phyloP scores from a whole-genome alignment of 108 stramenopile genomes.

The Cylindrotheca closterium region DNA sequence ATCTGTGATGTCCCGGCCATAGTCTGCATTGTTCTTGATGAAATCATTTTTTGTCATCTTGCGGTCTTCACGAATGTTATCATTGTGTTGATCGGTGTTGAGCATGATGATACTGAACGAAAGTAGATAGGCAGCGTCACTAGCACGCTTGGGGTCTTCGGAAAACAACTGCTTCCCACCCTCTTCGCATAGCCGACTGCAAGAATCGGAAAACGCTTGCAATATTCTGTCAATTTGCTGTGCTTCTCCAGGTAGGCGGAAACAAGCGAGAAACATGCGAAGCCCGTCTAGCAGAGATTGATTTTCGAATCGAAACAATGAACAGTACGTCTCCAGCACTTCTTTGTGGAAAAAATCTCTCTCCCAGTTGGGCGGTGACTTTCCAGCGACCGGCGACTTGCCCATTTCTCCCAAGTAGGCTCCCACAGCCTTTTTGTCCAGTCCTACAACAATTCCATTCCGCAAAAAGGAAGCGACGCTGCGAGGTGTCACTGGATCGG shows the following conservation, averaged over 20 bases:
- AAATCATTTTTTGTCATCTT: slow-evolving; percentile 93
- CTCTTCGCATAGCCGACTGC: slow-evolving; percentile 80
- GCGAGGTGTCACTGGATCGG: slow-evolving; percentile 73
- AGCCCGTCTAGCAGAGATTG: slow-evolving; percentile 84
- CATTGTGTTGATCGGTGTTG: slow-evolving; percentile 98
- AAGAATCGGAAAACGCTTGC: slow-evolving; percentile 88
- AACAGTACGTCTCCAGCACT: slow-evolving; percentile 68
- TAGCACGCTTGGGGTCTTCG: slow-evolving; percentile 77
- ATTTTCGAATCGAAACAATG: slow-evolving; percentile 84
- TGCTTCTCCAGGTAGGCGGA: slow-evolving; percentile 94
- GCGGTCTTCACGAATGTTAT: slow-evolving; percentile 91
- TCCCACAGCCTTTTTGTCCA: slow-evolving; percentile 88
- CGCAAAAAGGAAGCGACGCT: slow-evolving; percentile 88
- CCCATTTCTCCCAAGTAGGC: slow-evolving; percentile 90
- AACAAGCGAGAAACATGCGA: slow-evolving; percentile 92
- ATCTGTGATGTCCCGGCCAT: slow-evolving; percentile 91
- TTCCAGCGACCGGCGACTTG: slow-evolving; percentile 54
- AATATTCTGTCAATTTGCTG: slow-evolving; percentile 90
- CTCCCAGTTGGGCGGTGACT: slow-evolving; percentile 68
- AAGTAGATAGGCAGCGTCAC: slow-evolving; percentile 92
- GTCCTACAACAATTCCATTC: slow-evolving; percentile 82
- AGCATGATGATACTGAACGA: slow-evolving; percentile 97
- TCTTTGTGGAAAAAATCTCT: slow-evolving; percentile 88
- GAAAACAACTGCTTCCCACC: slow-evolving; percentile 63
- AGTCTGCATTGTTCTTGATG: slow-evolving; percentile 89